Base-by-base conservation (phyloP, 495 filamentous ascomycete genomes). In the Xylona heveae region DNA sequence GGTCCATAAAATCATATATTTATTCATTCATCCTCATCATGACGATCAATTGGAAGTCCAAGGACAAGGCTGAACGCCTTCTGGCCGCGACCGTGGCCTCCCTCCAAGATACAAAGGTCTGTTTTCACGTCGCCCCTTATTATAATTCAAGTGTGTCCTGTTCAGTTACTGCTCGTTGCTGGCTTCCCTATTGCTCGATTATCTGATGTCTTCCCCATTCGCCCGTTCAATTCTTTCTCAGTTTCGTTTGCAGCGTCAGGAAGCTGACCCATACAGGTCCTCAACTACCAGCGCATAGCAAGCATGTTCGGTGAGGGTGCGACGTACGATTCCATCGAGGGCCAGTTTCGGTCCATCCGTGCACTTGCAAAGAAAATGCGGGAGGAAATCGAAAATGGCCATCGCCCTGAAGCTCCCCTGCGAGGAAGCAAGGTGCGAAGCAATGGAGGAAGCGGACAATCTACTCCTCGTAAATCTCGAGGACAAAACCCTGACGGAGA, bases 281-380 rank as follows among this genome's bases (percentile, higher is more conserved):
- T 45, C 15, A 41, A 51, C 30, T 51, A 43, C 30, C 33, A 34
- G 12, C 26, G 36, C 16, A 51, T 51, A 9, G 48, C 48, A 1
- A 27, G 33, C 6, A 35, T 41, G 18, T 51, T 38, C 27, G 48
- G 48, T 5, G 18, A 48, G 7, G 47, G 47, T 38, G 49, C 54
- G 2, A 57, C 54, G n/a, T 57, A 55, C 27, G 49, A 57, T 38
- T 39, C 45, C 17, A 48, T 57, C 30, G 54, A 57, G 35, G 51
- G 51, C 20, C 49, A 45, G 3, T 52, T 57, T 43, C 45, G 54
- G 7, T 30, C 40, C 8, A 42, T 51, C 33, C 46, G 44, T 24
- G 45, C 44, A 4, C 44, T 42, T 10, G 54, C 49, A 8, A 32
- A 17, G 0, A 30, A 27, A 3, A 38, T 57, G 7, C 42, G 43